These are phyloP conservation scores for Micromonas commoda DNA, from an alignment of 139 green algal species.

Conservation along the genomic window DNA sequence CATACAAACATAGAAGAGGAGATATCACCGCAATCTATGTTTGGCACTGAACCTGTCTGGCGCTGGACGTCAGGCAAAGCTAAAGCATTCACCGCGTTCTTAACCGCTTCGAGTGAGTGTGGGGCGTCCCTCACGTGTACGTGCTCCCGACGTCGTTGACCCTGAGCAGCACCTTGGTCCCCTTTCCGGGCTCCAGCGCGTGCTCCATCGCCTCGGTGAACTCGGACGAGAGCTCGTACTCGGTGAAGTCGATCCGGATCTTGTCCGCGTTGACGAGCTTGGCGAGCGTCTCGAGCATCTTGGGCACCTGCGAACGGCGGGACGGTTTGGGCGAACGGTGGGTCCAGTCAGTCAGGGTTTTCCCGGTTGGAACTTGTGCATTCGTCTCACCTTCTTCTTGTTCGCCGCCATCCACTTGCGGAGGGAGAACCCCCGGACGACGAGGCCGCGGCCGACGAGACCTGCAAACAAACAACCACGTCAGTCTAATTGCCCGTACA, in stretches of 20 bases:
- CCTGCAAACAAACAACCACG: too few relatives aligned
- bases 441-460: background rate
- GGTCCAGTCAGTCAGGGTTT: constrained; percentile 54
- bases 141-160: constrained; percentile 38
- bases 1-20: too few relatives aligned
- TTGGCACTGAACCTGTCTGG: too few relatives aligned
- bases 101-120: background rate
- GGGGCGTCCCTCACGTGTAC: constrained; percentile 3
- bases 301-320: constrained; percentile 46
- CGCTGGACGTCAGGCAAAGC: too few relatives aligned
- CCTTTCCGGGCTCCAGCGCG: constrained; percentile 50
- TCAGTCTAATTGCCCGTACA: too few relatives aligned
- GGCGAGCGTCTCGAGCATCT: constrained; percentile 53
- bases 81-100: too few relatives aligned
- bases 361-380: too few relatives aligned
- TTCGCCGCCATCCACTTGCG: constrained; percentile 50
- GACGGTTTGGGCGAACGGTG: constrained; percentile 43
- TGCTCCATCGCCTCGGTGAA: constrained; percentile 73
- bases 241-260: constrained; percentile 60
- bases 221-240: constrained; percentile 69
- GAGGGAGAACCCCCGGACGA: constrained; percentile 47
- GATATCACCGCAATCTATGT: too few relatives aligned
- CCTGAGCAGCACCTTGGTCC: constrained; percentile 63
- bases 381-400: constrained; percentile 49
- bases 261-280: constrained; percentile 69